These are phyloP conservation scores for Aureobasidium lini DNA, from an alignment of 2,329 filamentous ascomycete species.

Conservation along the genomic window DNA sequence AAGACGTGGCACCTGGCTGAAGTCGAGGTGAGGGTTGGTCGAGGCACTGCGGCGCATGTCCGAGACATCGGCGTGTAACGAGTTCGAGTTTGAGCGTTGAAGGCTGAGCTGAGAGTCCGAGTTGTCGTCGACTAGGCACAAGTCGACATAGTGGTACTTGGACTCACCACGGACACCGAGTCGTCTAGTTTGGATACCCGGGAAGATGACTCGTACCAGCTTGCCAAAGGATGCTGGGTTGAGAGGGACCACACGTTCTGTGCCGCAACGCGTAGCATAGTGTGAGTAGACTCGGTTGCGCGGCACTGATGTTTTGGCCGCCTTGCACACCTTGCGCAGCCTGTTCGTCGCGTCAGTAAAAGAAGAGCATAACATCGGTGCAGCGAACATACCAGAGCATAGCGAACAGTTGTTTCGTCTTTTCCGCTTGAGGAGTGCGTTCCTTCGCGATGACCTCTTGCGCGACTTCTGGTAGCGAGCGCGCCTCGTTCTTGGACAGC, in stretches of 20 bases:
- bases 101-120: slow-evolving; percentile 19
- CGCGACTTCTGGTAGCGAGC: slow-evolving; percentile 63
- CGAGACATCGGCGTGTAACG: slow-evolving; percentile 15
- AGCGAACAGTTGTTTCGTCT: slow-evolving; percentile 77
- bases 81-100: slow-evolving; percentile 18
- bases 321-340: slow-evolving; percentile 65
- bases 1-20: slow-evolving; percentile 36
- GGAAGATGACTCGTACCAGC: slow-evolving; percentile 90
- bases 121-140: slow-evolving; percentile 42
- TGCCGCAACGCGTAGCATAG: slow-evolving; percentile 88
- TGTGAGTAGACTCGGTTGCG: slow-evolving; percentile 90
- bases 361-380: neutral
- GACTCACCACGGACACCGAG: slow-evolving; percentile 92
- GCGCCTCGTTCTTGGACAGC: slow-evolving; percentile 60
- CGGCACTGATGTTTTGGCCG: slow-evolving; percentile 78
- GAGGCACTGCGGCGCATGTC: slow-evolving; percentile 24
- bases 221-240: slow-evolving; percentile 98
- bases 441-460: slow-evolving; percentile 71
- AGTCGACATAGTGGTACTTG: slow-evolving; percentile 83
- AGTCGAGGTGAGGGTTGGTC: slow-evolving; percentile 26
- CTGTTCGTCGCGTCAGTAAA: slow-evolving; percentile 34
- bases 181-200: slow-evolving; percentile 84
- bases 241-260: slow-evolving; percentile 85
- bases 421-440: slow-evolving; percentile 71
- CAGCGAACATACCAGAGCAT: slow-evolving; percentile 68